Evolutionary conservation across 176 grass and related monocot genomes (phyloP), one percentile per base, ranked within the genome.

Genomic region (Oryza rufipogon): DNA sequence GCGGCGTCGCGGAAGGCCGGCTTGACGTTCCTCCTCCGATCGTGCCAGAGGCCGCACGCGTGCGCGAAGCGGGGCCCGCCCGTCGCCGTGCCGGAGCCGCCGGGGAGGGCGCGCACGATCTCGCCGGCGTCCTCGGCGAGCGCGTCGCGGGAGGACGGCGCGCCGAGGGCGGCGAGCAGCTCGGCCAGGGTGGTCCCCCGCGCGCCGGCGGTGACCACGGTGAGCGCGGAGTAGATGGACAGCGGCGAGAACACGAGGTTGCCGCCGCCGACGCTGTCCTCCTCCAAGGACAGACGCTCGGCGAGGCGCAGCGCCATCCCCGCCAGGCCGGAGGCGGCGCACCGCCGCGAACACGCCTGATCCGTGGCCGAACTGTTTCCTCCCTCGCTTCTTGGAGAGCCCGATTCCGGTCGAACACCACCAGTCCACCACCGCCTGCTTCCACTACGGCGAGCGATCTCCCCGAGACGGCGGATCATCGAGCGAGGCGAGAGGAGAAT

Each of bases 201-300:
- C 6, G 75, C 76, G 23, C 76, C 76, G 12, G 58, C 58, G 3
- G 38, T 54, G 12, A 78, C 58, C 20, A 65, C 13, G 38, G 48
- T 19, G 49, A 85, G 82, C 15, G 66, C 28, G 33, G 71, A 51
- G 71, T 74, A 77, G 17, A 89, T n/a, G 60, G 87, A 89, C 3
- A 89, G 61, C 25, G 77, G 71, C 3, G 87, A 89, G 87, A 89
- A 71, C 15, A 41, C 82, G 71, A 85, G 30, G 47, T 89, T 89
- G 82, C 36, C 16, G 5, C 44, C 1, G 19, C 20, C 20, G 6
- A 7, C 6, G 44, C 44, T 10, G 44, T 2, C 44, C 6, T 2
- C 44, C 6, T 6, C 44, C 6, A 4, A 4, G 34, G 33, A 3
- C 4, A 36, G 34, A 4, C 5, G 34, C 34, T 36, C 5, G 34